Evolutionary conservation across 352 stramenopile genomes (phyloP), one percentile per base, ranked within the genome.

Genomic region (Plasmopara halstedii): DNA sequence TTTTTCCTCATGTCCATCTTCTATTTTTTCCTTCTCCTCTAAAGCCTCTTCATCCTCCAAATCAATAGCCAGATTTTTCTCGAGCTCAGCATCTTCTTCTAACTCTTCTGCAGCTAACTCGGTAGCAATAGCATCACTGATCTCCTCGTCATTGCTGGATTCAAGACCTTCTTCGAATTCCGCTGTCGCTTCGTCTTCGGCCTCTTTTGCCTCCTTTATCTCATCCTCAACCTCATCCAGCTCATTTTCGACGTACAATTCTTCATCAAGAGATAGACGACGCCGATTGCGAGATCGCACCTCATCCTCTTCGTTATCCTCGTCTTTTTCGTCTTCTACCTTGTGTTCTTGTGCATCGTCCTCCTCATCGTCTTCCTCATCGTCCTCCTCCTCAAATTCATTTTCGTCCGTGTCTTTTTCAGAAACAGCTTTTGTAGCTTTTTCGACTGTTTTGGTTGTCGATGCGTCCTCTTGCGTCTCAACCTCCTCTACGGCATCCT

Each of bases 181-280:
- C 9, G 52, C 44, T 6, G 64, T 52, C 17, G 62, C 62, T 33
- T 62, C 62, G 14, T 46, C 41, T 25, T 60, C 40, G 26, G 61
- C 56, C 21, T 65, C 22, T 33, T 65, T 17, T n/a, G 58, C 53
- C 2, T 27, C 46, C 8, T 37, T 31, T 25, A 62, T 46, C 4
- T 43, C 47, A 38, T 59, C 56, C n/a, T 62, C 20, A 9, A 51
- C 50, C 26, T 40, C 29, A 13, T 68, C 42, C 39, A 65, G 52
- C 18, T 67, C 58, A 4, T 62, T 35, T 27, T 68, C 53, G 26
- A 71, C 36, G 15, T 58, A 39, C 2, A 52, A 48, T 46, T 67
- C 49, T n/a, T 50, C 42, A 19, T 58, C 48, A 4, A 22, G n/a
- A 15, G 47, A 23, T 26, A 67, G 35, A 4, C 62, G 57, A 11